Base-by-base conservation (phyloP, 192 early-diverging fungal species). In the Coemansia sp. region DNA sequence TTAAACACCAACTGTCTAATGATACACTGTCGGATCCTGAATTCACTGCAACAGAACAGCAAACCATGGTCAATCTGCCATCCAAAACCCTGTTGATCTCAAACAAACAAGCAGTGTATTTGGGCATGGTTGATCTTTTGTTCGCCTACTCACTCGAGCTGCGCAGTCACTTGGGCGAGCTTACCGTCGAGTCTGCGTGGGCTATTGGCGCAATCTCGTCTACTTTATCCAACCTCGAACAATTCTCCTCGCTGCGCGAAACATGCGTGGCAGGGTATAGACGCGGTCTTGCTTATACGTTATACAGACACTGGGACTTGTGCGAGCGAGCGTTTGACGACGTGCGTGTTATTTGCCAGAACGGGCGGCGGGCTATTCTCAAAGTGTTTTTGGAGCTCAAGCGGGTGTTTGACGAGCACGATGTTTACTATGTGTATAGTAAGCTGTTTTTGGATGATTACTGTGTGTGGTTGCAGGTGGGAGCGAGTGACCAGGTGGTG, bases 401-500 rank as follows among this genome's bases (percentile, higher is more conserved):
- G 72, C 72, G 84, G 5, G 61, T 95, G 27, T 83, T 98, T 72
- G 90, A 93, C 55, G 83, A 86, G 66, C 90, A 99, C 59, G 95
- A 99, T 62, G 68, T 86, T 0, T 93, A 90, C 69, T 96, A 94
- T 68, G 72, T 96, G 5, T 91, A 97, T 59, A 87, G 90, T 69
- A 89, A 92, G 76, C 75, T 97, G 17, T 96, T 81, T 72, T 38
- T 99, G 15, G 94, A 94, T 69, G 95, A 99, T 72, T 99, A 99
- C 73, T 98, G 95, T 75, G 84, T 93, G 19, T 99, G 97, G 97
- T 82, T 95, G 45, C 94, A 95, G 62, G 84, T 67, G 2, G 11
- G 79, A 47, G 83, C 91, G 62, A 89, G 86, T 58, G 94, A 96
- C 24, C 85, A 85, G 53, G 79, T 79, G 17, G 60, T 97, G 3